Evolutionary conservation across 176 grass and related monocot genomes (phyloP).

Genomic region (Chloris gayana): DNA sequence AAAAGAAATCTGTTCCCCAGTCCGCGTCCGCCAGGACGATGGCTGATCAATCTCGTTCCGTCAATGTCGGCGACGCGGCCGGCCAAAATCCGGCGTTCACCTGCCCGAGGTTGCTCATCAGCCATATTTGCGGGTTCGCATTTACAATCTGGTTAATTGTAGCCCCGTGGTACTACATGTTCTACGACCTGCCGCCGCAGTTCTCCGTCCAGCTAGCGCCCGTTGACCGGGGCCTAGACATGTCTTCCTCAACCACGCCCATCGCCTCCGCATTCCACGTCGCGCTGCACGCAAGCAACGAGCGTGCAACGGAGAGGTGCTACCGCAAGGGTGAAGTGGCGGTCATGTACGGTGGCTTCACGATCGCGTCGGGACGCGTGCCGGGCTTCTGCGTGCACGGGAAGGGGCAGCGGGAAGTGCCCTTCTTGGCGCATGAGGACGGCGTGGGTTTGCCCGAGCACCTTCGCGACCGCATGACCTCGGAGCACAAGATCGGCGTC

Average conservation of each 20-base stretch:
- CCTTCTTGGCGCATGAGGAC: not conserved
- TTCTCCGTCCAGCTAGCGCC: constrained; percentile 21
- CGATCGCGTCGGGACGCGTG: constrained; percentile 11
- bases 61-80: not conserved
- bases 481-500: not conserved
- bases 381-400: constrained; percentile 21
- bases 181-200: constrained; percentile 4
- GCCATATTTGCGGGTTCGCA: not conserved
- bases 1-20: not conserved
- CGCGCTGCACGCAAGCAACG: constrained; percentile 37
- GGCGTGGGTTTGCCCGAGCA: not conserved
- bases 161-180: not conserved
- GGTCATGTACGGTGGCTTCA: constrained; percentile 28
- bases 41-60: not conserved
- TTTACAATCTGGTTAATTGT: not conserved
- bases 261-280: not conserved
- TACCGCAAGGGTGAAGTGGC: constrained; percentile 13
- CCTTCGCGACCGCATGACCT: constrained; percentile 1
- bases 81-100: not conserved
- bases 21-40: not conserved
- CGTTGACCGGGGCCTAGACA: not conserved
- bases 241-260: not conserved
- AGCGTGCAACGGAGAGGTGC: constrained; percentile 20
- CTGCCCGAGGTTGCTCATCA: not conserved
- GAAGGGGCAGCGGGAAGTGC: not conserved